A percentile compares a stretch with the other conserved stretches of the same genome.
Evolutionary conservation across 768 basidiomycete genomes (phyloP).

Genomic region (Pulveroboletus sp.): DNA sequence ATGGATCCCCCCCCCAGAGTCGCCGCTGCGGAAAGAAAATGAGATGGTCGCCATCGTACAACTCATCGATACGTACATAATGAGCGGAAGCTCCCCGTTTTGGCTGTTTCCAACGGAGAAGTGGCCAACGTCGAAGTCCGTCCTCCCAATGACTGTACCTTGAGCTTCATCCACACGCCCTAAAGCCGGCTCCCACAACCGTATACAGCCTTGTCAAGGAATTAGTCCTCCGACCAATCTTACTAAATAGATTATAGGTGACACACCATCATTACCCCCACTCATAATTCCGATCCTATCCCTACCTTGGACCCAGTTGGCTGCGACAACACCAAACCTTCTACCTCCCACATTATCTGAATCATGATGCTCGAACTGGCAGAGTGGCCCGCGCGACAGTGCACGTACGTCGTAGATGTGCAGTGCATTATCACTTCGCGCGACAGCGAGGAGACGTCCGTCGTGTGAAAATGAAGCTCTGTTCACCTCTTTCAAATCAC

Average conservation of each 20-base stretch:
- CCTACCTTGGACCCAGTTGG: slow-evolving; percentile 48
- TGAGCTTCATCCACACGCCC: slow-evolving; percentile 36
- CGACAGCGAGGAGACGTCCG: slow-evolving; percentile 54
- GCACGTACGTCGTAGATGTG: slow-evolving; percentile 64
- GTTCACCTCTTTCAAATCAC: slow-evolving; percentile 41
- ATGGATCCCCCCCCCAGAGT: slow-evolving; percentile 45
- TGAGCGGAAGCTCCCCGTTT: slow-evolving; percentile 48
- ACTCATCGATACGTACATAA: slow-evolving; percentile 47
- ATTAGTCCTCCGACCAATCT: slow-evolving; percentile 1
- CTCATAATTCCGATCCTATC: slow-evolving; percentile 48
- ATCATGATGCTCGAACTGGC: slow-evolving; percentile 45
- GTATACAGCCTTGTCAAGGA: slow-evolving; percentile 52
- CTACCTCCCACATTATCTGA: slow-evolving; percentile 26
- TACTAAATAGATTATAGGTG: neutral
- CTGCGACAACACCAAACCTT: slow-evolving; percentile 46
- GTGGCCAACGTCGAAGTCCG: slow-evolving; percentile 50
- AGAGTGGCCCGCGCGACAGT: slow-evolving; percentile 42
- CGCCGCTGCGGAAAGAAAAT: slow-evolving; percentile 35
- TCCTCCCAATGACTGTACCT: slow-evolving; percentile 48
- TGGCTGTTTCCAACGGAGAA: slow-evolving; percentile 57
- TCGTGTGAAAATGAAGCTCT: slow-evolving; percentile 54
- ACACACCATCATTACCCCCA: slow-evolving; percentile 61
- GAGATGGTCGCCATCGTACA: slow-evolving; percentile 18
- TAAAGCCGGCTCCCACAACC: slow-evolving; percentile 58
- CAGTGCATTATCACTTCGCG: slow-evolving; percentile 51